These are phyloP conservation scores for Russula lepida DNA, from an alignment of 768 basidiomycete species.

Conservation along the genomic window DNA sequence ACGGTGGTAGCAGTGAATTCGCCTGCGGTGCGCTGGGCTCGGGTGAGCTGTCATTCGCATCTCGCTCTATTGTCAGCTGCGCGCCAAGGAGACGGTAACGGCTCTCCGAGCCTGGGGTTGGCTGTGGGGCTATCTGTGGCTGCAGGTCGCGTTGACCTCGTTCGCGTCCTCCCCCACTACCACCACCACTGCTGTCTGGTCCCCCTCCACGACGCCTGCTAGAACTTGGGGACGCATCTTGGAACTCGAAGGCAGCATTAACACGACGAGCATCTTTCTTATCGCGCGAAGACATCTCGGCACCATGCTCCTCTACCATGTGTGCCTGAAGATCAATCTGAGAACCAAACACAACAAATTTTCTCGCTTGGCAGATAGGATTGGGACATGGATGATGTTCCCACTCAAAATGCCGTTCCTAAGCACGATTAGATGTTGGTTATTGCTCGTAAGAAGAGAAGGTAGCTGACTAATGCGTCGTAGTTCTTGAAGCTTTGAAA, in stretches of 20 bases:
- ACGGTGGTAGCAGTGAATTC: constrained; percentile 31
- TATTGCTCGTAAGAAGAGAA: background rate
- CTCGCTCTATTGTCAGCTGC: constrained; percentile 39
- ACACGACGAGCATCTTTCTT: constrained; percentile 61
- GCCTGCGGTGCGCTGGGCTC: constrained; percentile 26
- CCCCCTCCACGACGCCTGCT: constrained; percentile 34
- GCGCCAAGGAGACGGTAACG: constrained; percentile 59
- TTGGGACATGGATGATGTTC: constrained; percentile 76
- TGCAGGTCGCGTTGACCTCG: constrained; percentile 36
- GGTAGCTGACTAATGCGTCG: constrained; percentile 48
- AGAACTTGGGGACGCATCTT: constrained; percentile 38
- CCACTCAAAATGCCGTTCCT: constrained; percentile 71
- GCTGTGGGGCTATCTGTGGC: constrained; percentile 21
- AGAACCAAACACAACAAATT: constrained; percentile 91
- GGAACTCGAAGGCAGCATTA: constrained; percentile 58
- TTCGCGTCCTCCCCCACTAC: constrained; percentile 44
- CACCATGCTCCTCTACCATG: constrained; percentile 76
- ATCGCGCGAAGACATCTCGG: constrained; percentile 61
- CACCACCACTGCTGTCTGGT: constrained; percentile 32
- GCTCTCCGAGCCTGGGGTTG: constrained; percentile 31
- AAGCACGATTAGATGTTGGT: background rate
- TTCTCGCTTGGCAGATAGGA: constrained; percentile 64
- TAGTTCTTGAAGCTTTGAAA: constrained; percentile 66
- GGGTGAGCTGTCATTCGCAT: constrained; percentile 8
- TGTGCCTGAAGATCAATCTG: constrained; percentile 87